Evolutionary conservation across 2,329 filamentous ascomycete genomes (phyloP).

Genomic region (Ascocoryne sarcoides): DNA sequence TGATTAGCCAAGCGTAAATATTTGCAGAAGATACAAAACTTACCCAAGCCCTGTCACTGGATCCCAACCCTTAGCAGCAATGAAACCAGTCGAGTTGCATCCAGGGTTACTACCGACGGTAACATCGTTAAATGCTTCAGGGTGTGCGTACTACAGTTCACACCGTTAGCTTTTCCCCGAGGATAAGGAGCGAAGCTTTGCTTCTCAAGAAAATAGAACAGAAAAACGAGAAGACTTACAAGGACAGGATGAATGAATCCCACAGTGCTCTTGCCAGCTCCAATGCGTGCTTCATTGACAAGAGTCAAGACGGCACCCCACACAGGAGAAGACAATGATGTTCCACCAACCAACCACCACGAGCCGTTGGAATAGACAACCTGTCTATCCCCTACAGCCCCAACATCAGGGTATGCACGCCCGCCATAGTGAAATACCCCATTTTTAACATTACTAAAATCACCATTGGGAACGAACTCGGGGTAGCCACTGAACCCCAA

Average conservation of each 20-base stretch:
- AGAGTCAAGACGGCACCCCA: constrained; percentile 34
- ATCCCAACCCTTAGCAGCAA: constrained; percentile 27
- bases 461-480: constrained; percentile 27
- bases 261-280: constrained; percentile 32
- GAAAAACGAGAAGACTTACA: constrained; percentile 6
- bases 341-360: constrained; percentile 31
- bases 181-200: too few species aligned
- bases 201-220: background rate
- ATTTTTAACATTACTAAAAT: constrained; percentile 17
- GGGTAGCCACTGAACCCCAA: constrained; percentile 29
- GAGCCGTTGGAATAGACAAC: constrained; percentile 22
- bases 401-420: constrained; percentile 36
- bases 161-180: constrained; percentile 7
- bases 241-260: constrained; percentile 38
- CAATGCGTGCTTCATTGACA: constrained; percentile 35
- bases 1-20: background rate
- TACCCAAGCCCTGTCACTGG: constrained; percentile 23
- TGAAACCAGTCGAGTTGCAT: constrained; percentile 29
- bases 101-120: constrained; percentile 25
- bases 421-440: constrained; percentile 34
- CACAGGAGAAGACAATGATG: constrained; percentile 35
- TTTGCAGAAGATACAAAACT: too few species aligned
- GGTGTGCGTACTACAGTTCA: constrained; percentile 19
- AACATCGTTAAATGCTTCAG: constrained; percentile 29
- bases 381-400: constrained; percentile 29